phyloP scores from a whole-genome alignment of 495 filamentous ascomycete species.

The Friedmanniomyces simplex region DNA sequence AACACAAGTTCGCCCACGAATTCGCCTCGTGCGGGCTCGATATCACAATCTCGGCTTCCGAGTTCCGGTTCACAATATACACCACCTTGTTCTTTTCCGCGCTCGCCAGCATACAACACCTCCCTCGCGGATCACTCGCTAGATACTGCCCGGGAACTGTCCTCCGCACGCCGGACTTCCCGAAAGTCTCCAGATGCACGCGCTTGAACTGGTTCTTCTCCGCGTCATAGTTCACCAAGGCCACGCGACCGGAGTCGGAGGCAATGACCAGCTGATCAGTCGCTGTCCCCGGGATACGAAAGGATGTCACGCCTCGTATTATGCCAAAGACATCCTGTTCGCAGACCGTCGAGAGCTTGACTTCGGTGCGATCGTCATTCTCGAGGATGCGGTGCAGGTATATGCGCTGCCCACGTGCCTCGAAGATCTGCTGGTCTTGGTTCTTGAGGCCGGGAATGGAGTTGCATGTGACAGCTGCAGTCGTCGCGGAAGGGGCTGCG shows the following conservation, averaged over 20 bases:
- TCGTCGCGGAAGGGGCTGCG: conserved; percentile 77
- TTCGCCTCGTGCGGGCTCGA: conserved; percentile 97
- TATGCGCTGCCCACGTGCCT: conserved; percentile 80
- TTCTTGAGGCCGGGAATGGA: conserved; percentile 61
- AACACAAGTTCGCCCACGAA: conserved; percentile 85
- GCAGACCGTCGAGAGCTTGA: conserved; percentile 72
- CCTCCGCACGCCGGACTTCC: conserved; percentile 89
- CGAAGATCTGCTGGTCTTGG: conserved; percentile 93
- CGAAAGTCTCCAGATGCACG: conserved; percentile 92
- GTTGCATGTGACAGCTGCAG: conserved; percentile 82
- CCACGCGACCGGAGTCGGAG: conserved; percentile 89
- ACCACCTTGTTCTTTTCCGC: conserved; percentile 99
- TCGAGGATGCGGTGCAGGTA: conserved; percentile 56
- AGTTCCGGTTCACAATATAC: conserved; percentile 93
- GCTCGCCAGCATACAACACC: conserved; percentile 86
- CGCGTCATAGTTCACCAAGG: conserved; percentile 84
- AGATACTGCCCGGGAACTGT: conserved; percentile 94
- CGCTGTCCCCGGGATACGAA: conserved; percentile 72
- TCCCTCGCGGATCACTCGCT: conserved; percentile 85
- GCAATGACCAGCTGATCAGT: conserved; percentile 93
- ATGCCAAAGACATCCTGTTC: conserved; percentile 95
- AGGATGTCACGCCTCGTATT: conserved; percentile 75
- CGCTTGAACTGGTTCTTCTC: conserved; percentile 79
- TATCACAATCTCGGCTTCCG: conserved; percentile 87
- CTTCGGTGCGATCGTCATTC: conserved; percentile 63